phyloP scores from a whole-genome alignment of 306 rosid genomes.

The Pyrus bretschneideri region DNA sequence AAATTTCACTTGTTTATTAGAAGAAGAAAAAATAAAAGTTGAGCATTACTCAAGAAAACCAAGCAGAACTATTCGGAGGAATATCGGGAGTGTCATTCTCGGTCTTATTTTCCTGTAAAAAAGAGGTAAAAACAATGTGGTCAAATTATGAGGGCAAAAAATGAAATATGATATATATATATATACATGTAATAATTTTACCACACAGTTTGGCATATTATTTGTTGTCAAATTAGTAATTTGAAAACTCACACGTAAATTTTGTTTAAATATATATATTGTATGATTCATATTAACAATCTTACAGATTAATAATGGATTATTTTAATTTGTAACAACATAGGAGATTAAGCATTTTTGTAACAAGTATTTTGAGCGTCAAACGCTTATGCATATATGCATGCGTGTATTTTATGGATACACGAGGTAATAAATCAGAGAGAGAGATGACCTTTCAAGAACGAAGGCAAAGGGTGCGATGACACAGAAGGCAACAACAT shows the following conservation, averaged over 20 bases:
- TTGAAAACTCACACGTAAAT: background rate
- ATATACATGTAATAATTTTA: background rate
- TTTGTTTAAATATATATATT: background rate
- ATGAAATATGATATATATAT: background rate
- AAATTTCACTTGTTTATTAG: background rate
- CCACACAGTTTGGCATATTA: background rate
- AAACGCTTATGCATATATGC: background rate
- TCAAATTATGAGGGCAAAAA: background rate
- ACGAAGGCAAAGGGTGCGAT: conserved; percentile 75
- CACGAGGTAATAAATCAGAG: background rate
- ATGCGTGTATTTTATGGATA: background rate
- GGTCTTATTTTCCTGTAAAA: conserved; percentile 79
- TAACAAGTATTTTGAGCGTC: background rate
- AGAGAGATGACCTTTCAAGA: conserved; percentile 57
- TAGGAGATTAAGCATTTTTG: no score
- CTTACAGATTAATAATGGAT: no score
- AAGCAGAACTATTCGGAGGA: conserved; percentile 65
- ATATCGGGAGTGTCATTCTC: conserved; percentile 81
- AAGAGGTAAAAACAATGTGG: background rate
- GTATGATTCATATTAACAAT: background rate
- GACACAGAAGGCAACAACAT: conserved; percentile 56
- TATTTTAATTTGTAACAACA: background rate
- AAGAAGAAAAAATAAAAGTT: background rate
- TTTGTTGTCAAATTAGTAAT: background rate
- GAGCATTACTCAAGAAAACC: conserved; percentile 87